Conservation (phyloP, 2,329 filamentous ascomycete species). For the Scedosporium minutisporum region DNA sequence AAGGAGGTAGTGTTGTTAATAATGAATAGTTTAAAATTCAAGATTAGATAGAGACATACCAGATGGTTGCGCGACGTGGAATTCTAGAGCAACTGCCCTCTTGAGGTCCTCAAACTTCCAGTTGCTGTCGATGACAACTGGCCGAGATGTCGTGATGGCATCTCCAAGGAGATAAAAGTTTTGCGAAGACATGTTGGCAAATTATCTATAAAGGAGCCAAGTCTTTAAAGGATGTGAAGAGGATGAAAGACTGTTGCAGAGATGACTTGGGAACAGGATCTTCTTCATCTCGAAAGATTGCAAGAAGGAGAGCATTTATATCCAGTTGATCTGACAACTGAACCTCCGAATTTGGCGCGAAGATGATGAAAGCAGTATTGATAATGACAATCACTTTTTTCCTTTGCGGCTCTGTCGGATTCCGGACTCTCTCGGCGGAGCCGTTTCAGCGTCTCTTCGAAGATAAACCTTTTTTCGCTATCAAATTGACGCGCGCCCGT, state of each 20-base stretch:
- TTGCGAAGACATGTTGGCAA: slow-evolving; percentile 23
- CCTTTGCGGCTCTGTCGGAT: too few species aligned
- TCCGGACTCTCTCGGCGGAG: too few species aligned
- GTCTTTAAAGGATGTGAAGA: too few species aligned
- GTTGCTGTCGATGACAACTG: slow-evolving; percentile 25
- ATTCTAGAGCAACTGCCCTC: slow-evolving; percentile 29
- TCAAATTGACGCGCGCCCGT: background rate
- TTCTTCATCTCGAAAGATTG: too few species aligned
- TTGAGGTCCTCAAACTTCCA: slow-evolving; percentile 26
- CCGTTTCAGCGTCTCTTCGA: too few species aligned
- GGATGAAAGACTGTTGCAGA: too few species aligned
- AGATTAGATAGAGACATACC: slow-evolving; percentile 16
- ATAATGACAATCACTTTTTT: too few species aligned
- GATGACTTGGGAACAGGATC: background rate
- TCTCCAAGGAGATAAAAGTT: slow-evolving; percentile 33
- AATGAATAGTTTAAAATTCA: too few species aligned
- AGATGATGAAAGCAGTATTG: background rate
- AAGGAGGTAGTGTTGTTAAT: background rate
- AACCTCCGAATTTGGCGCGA: background rate
- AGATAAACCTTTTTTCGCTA: too few species aligned
- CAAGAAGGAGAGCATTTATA: too few species aligned
- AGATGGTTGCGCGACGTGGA: slow-evolving; percentile 31
- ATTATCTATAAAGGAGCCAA: too few species aligned
- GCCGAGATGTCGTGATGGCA: slow-evolving; percentile 21
- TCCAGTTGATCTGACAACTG: background rate